Evolutionary conservation across 225 moss, liverwort and hornwort species (phyloP).

Genomic region (Sphagnum contortum): DNA sequence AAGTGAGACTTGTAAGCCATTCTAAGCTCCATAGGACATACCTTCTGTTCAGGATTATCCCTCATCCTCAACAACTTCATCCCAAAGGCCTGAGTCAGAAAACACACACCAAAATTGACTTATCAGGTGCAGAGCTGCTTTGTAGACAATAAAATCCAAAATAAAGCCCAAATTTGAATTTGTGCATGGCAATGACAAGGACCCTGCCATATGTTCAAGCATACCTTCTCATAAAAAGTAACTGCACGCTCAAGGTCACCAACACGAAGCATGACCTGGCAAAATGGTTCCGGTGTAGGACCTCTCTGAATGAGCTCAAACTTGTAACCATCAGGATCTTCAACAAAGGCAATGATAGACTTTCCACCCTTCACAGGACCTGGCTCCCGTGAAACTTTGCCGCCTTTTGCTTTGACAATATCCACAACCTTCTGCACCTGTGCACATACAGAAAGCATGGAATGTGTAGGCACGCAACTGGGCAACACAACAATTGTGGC

Average conservation of each 20-base stretch:
- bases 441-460: not conserved
- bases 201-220: not conserved
- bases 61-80: constrained; percentile 62
- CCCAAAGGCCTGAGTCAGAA: constrained; percentile 69
- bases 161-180: no score
- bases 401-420: constrained; percentile 78
- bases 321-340: constrained; percentile 92
- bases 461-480: not conserved
- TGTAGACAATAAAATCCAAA: not conserved
- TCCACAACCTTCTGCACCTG: constrained; percentile 89
- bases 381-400: constrained; percentile 79
- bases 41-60: constrained; percentile 77
- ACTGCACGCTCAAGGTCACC: constrained; percentile 84
- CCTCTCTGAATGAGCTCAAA: constrained; percentile 93
- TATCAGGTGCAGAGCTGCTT: not conserved
- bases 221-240: constrained; percentile 85
- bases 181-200: no score
- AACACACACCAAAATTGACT: constrained; percentile 3
- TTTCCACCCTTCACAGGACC: constrained; percentile 91
- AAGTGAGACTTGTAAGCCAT: not conserved
- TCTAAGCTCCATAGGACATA: constrained; percentile 4
- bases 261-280: constrained; percentile 90
- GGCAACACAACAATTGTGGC: no score
- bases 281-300: constrained; percentile 74
- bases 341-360: constrained; percentile 75